Evolutionary conservation across 108 stramenopile species (phyloP).

Genomic region (Pelagomonas calceolata): DNA sequence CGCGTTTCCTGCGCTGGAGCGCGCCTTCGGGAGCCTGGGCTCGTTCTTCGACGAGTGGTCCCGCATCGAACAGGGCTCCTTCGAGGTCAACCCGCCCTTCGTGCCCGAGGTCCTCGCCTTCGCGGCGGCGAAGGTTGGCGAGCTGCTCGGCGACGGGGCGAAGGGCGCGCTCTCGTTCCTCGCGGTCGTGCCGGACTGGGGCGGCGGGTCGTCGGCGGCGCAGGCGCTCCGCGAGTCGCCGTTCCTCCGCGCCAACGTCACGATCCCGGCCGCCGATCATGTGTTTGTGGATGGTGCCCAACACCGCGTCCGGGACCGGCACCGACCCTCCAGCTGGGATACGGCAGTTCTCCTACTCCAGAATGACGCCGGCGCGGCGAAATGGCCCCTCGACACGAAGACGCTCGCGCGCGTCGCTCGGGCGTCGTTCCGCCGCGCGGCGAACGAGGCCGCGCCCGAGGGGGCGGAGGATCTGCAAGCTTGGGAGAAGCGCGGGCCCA

Average conservation of each 20-base stretch:
- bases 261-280: not conserved
- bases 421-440: slow-evolving; percentile 2
- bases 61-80: slow-evolving; percentile 10
- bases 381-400: slow-evolving; percentile 16
- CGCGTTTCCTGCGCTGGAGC: slow-evolving; percentile 41
- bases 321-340: slow-evolving; percentile 24
- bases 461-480: slow-evolving; percentile 2
- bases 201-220: not conserved
- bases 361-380: slow-evolving; percentile 11
- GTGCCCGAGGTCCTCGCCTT: slow-evolving; percentile 24
- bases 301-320: not conserved
- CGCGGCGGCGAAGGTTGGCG: slow-evolving; percentile 29
- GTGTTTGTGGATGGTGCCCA: not conserved
- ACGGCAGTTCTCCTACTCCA: slow-evolving; percentile 28
- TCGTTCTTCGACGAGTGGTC: slow-evolving; percentile 21
- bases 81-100: slow-evolving; percentile 42
- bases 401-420: slow-evolving; percentile 12
- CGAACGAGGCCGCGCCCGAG: not conserved
- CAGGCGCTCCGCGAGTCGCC: not conserved
- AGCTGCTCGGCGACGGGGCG: not conserved
- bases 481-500: slow-evolving; percentile 20
- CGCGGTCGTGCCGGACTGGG: not conserved
- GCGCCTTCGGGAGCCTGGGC: slow-evolving; percentile 26
- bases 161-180: not conserved
- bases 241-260: not conserved